phyloP scores from a whole-genome alignment of 306 rosid species.

The Cotoneaster glaucophyllus region DNA sequence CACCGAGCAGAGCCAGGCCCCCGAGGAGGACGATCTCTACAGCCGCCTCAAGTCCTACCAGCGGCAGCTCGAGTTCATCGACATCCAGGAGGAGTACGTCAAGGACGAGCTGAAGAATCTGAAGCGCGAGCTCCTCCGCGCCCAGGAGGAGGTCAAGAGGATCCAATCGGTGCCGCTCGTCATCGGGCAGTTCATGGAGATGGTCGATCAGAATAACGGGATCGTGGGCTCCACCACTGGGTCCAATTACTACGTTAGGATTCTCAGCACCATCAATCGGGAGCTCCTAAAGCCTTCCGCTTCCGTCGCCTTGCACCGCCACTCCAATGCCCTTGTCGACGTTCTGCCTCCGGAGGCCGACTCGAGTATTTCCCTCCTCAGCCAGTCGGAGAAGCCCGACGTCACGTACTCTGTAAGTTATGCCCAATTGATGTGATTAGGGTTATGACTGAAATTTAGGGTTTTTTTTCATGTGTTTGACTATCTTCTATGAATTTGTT shows the following conservation, averaged over 20 bases:
- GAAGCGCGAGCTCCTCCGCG: constrained; percentile 92
- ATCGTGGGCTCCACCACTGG: constrained; percentile 99
- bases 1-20: constrained; percentile 16
- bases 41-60: constrained; percentile 67
- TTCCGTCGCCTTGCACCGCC: constrained; percentile 92
- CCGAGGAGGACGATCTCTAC: constrained; percentile 85
- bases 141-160: constrained; percentile 96
- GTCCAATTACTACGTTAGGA: constrained; percentile 87
- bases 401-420: constrained; percentile 74
- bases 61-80: constrained; percentile 83
- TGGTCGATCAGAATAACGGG: constrained; percentile 93
- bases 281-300: constrained; percentile 94
- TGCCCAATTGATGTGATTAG: background rate
- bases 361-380: constrained; percentile 88
- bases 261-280: constrained; percentile 87
- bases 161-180: constrained; percentile 96
- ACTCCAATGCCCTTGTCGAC: constrained; percentile 93
- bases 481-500: background rate
- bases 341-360: constrained; percentile 99
- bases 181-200: constrained; percentile 97
- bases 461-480: background rate
- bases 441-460: background rate
- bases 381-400: constrained; percentile 99
- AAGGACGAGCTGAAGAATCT: constrained; percentile 93
- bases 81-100: constrained; percentile 88